phyloP scores from a whole-genome alignment of 1,139 yeast species.

The Geotrichum histeridarum region DNA sequence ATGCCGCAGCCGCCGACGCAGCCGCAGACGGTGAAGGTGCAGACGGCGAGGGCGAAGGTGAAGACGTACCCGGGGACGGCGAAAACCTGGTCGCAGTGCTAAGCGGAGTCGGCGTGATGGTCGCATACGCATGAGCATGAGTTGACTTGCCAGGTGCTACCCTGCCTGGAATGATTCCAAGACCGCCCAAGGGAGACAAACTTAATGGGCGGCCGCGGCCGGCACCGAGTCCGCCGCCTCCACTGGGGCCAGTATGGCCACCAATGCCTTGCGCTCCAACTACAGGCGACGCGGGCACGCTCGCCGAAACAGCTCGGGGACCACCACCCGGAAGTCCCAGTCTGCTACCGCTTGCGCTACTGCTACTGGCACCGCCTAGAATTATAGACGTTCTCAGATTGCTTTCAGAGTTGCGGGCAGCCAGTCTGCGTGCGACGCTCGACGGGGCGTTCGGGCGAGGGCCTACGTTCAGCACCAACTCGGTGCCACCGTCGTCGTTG shows the following conservation, averaged over 20 bases:
- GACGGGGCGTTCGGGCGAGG: not conserved
- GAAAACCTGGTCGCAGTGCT: not conserved
- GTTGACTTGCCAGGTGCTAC: no score
- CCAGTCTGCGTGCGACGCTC: not conserved
- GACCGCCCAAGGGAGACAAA: not conserved
- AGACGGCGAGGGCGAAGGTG: not conserved
- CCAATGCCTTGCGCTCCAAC: not conserved
- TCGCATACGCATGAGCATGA: no score
- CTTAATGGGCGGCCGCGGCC: not conserved
- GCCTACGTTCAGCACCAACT: slow-evolving; percentile 10
- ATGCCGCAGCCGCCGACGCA: not conserved
- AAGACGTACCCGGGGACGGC: not conserved
- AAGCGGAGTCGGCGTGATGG: no score
- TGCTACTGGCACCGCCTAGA: not conserved
- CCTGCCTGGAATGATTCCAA: not conserved
- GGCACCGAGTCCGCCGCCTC: not conserved
- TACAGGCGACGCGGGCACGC: not conserved
- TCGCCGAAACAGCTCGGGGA: not conserved
- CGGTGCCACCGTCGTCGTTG: not conserved
- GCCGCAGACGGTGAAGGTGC: not conserved
- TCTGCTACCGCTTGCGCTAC: not conserved
- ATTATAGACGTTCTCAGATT: not conserved
- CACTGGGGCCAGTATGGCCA: not conserved
- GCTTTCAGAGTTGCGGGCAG: slow-evolving; percentile 9
- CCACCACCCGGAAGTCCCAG: not conserved